Percentiles rank a stretch among this genome's conserved stretches.
Conservation (phyloP, 2,329 filamentous ascomycete species). For the Fusarium marasasianum region DNA sequence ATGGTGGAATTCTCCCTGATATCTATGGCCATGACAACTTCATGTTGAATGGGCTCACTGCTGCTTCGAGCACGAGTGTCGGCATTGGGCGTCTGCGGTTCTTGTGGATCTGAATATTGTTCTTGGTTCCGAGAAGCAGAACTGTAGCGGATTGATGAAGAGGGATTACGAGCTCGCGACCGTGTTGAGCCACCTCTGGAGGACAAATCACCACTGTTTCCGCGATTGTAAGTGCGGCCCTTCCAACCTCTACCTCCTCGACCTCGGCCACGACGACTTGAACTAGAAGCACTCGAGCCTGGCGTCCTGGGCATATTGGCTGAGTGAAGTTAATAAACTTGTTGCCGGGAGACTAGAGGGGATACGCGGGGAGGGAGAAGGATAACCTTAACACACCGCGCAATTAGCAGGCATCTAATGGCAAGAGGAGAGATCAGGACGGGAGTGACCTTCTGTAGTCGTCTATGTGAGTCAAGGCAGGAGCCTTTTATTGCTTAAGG, state of each 20-base stretch:
- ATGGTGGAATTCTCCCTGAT: slow-evolving; percentile 75
- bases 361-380: not conserved
- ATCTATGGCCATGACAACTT: slow-evolving; percentile 84
- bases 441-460: not conserved
- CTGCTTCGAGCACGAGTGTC: slow-evolving; percentile 6
- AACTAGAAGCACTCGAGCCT: slow-evolving; percentile 8
- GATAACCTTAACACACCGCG: not conserved
- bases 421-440: not conserved
- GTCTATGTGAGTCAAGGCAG: not conserved
- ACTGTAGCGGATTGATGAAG: not conserved
- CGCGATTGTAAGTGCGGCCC: not conserved
- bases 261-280: slow-evolving; percentile 10
- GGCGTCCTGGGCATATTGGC: slow-evolving; percentile 22
- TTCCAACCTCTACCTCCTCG: slow-evolving; percentile 5
- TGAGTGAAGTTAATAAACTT: not conserved
- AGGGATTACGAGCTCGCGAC: not conserved
- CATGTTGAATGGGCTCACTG: slow-evolving; percentile 46
- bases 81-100: not conserved
- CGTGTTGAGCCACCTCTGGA: slow-evolving; percentile 3
- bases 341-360: not conserved
- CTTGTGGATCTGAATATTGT: not conserved
- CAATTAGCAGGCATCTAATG: not conserved
- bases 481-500: not conserved
- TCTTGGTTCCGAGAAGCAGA: not conserved
- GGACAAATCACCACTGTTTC: slow-evolving; percentile 7